Evolutionary conservation across 2,329 filamentous ascomycete genomes (phyloP), one percentile per base, ranked within the genome.

Genomic region (Curvularia hawaiiensis): DNA sequence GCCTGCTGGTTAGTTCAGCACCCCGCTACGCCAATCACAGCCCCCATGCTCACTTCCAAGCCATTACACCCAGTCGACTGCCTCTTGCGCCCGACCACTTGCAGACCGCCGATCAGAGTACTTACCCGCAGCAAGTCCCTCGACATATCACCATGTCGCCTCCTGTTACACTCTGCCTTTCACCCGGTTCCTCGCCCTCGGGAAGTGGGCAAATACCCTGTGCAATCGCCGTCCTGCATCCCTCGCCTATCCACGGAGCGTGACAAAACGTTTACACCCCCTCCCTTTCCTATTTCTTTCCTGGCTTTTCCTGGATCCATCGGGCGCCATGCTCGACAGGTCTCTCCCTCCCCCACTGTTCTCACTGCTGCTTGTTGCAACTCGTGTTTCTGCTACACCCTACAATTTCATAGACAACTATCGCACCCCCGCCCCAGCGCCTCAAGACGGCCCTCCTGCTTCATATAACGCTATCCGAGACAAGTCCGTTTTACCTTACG

Each of bases 401-500:
- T 66, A 67, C 65, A 56, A 67, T 56, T 69, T 68, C 56, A 56
- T 62, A 26, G 60, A 70, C 35, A 70, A 70, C 54, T 71, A 70
- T 60, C 63, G 56, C 56, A 55, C 65, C 61, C 61, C 68, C 43
- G 65, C 70, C 43, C 68, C 69, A 9, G 59, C 68, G 48, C 66
- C 72, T 45, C 59, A 68, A 55, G 64, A 75, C 62, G 67, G 68
- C 18, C 67, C 70, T 45, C 68, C 72, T 50, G 66, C 67, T 39
- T 67, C 73, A 10, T 54, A 60, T 35, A 49, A 71, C 68, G 72
- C 72, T 18, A 59, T 66, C 26, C 65, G 69, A 65, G 65, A 76
- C 65, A 71, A 62, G 62, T 78, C 83, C 18, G 86, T 89, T 54
- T 85, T 97, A 22, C 91, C 92, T 18, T 88, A 87, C 58, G 89